phyloP scores from a whole-genome alignment of 2,329 filamentous ascomycete species.

The Colletotrichum eremochloae region DNA sequence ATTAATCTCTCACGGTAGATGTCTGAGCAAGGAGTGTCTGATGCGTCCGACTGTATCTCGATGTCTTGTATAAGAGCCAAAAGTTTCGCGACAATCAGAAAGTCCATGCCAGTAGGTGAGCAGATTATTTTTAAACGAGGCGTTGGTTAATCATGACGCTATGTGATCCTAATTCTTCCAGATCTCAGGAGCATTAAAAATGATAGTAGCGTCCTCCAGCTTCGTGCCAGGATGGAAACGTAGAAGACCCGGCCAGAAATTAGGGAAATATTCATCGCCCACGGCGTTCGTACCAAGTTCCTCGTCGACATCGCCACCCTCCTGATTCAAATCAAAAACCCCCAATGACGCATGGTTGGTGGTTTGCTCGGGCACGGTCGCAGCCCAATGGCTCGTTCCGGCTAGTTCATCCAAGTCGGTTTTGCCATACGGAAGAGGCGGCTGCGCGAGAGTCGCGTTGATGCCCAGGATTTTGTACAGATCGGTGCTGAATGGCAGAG shows the following conservation, averaged over 20 bases:
- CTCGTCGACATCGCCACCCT: conserved; percentile 16
- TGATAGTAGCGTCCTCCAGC: conserved; percentile 22
- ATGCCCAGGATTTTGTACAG: conserved; percentile 58
- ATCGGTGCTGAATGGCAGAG: conserved; percentile 58
- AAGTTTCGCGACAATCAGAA: no score
- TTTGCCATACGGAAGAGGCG: conserved; percentile 59
- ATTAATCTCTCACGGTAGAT: no score
- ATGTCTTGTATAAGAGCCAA: no score
- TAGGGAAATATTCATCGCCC: conserved; percentile 29
- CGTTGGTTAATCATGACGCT: no score
- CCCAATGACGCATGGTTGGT: conserved; percentile 27
- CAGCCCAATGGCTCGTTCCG: conserved; percentile 61
- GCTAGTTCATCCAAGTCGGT: conserved; percentile 57
- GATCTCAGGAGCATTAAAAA: conserved; percentile 5
- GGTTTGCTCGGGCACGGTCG: conserved; percentile 48
- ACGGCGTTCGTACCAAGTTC: conserved; percentile 4
- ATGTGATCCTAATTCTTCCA: conserved; percentile 2
- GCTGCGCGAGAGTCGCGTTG: conserved; percentile 58
- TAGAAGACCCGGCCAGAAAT: conserved; percentile 30
- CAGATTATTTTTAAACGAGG: no score
- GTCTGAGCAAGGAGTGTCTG: no score
- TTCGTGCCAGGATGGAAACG: conserved; percentile 16
- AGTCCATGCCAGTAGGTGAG: no score
- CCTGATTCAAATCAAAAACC: conserved; percentile 20
- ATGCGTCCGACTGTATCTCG: no score